Conservation (phyloP, 1,139 yeast species). For the Pichia sp. region DNA sequence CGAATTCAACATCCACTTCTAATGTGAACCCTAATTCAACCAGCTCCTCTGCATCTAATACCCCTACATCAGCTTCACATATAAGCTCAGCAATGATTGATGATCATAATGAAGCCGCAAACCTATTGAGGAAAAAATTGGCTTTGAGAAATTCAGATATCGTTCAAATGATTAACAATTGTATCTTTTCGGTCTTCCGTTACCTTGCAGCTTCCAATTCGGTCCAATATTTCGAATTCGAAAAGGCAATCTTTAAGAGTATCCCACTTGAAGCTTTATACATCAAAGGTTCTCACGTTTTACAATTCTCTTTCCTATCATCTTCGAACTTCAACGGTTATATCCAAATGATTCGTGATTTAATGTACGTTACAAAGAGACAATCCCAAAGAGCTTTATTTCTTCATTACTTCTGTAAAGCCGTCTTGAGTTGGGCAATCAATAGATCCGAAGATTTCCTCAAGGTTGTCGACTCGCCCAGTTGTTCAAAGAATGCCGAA, state of each 20-base stretch:
- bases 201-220: slow-evolving; percentile 48
- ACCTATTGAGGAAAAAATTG: background rate
- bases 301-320: slow-evolving; percentile 49
- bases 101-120: slow-evolving; percentile 11
- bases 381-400: slow-evolving; percentile 55
- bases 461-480: slow-evolving; percentile 18
- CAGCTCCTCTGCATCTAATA: background rate
- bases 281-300: slow-evolving; percentile 49
- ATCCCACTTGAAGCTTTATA: slow-evolving; percentile 42
- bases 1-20: background rate
- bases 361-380: slow-evolving; percentile 44
- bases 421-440: slow-evolving; percentile 54
- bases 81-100: background rate
- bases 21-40: too few relatives aligned
- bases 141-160: slow-evolving; percentile 6
- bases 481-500: slow-evolving; percentile 20
- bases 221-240: slow-evolving; percentile 42
- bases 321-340: slow-evolving; percentile 38
- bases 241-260: slow-evolving; percentile 32
- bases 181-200: slow-evolving; percentile 21
- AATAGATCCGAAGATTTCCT: slow-evolving; percentile 51
- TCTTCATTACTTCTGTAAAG: slow-evolving; percentile 48
- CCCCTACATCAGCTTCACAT: background rate
- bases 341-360: slow-evolving; percentile 40
- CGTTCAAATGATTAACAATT: slow-evolving; percentile 17